phyloP scores from a whole-genome alignment of 2,329 filamentous ascomycete genomes.

The Aspergillus vadensis region DNA sequence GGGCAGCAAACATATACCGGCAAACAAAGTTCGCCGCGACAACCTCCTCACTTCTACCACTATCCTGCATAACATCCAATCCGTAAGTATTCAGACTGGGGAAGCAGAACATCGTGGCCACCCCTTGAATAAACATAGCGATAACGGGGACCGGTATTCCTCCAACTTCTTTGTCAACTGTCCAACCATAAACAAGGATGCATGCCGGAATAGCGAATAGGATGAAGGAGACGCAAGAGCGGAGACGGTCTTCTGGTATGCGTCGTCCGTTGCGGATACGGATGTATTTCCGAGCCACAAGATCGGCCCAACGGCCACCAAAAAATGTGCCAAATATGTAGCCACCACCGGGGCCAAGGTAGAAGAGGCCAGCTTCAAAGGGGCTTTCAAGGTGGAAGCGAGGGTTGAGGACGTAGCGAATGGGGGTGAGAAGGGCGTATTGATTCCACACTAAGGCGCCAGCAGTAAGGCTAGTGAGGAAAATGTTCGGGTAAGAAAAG shows the following conservation, averaged over 20 bases:
- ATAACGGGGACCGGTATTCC: constrained; percentile 65
- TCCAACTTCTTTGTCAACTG: constrained; percentile 56
- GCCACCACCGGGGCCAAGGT: constrained; percentile 70
- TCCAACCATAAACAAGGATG: constrained; percentile 71
- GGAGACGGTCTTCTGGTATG: constrained; percentile 68
- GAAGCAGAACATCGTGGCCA: constrained; percentile 75
- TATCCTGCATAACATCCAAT: constrained; percentile 73
- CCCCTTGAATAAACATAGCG: constrained; percentile 72
- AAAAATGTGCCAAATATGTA: constrained; percentile 70
- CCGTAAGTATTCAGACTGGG: constrained; percentile 78
- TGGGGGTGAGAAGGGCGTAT: constrained; percentile 67
- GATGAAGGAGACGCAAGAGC: constrained; percentile 60
- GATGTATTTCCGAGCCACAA: constrained; percentile 66
- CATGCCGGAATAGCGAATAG: constrained; percentile 61
- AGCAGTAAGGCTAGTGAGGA: constrained; percentile 63
- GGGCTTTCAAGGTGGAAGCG: constrained; percentile 69
- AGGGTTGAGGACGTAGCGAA: constrained; percentile 73
- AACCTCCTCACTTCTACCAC: constrained; percentile 66
- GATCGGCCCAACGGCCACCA: constrained; percentile 72
- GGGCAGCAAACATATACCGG: constrained; percentile 72
- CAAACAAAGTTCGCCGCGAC: constrained; percentile 79
- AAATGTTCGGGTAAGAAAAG: constrained; percentile 69
- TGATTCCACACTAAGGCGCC: constrained; percentile 74
- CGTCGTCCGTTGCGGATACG: constrained; percentile 58
- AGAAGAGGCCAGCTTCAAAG: constrained; percentile 70